phyloP scores from a whole-genome alignment of 257 asterid species.

The Echites panduratus region DNA sequence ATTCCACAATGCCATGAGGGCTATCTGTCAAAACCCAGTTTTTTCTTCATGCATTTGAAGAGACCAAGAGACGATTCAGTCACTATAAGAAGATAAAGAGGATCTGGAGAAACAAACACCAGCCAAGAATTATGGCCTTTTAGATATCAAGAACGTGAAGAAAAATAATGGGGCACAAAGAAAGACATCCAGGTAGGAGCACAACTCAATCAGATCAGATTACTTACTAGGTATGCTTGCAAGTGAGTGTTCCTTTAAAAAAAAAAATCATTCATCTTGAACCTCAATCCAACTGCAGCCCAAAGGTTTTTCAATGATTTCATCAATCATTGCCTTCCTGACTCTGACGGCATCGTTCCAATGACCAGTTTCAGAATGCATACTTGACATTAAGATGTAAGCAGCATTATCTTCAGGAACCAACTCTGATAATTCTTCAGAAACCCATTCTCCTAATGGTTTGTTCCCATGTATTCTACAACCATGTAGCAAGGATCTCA shows the following conservation, averaged over 20 bases:
- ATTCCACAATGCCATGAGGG: neutral
- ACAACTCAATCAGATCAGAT: neutral
- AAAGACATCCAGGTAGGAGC: neutral
- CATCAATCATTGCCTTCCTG: slow-evolving; percentile 11
- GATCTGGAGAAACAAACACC: neutral
- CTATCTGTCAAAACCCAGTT: neutral
- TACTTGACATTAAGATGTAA: slow-evolving; percentile 12
- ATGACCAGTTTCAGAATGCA: slow-evolving; percentile 11
- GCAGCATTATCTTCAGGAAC: slow-evolving; percentile 12
- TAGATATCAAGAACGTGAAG: neutral
- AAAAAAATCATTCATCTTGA: neutral
- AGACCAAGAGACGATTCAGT: neutral
- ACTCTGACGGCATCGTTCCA: slow-evolving; percentile 13
- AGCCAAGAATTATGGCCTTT: neutral
- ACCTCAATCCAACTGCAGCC: slow-evolving; percentile 19
- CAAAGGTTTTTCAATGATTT: slow-evolving; percentile 6
- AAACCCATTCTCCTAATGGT: slow-evolving; percentile 14
- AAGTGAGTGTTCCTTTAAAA: neutral
- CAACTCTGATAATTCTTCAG: neutral
- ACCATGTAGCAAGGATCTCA: slow-evolving; percentile 19
- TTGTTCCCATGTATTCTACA: slow-evolving; percentile 19
- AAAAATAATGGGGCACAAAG: neutral
- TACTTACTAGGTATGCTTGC: neutral
- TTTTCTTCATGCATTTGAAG: neutral
- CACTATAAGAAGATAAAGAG: neutral